A percentile compares a stretch with the other conserved stretches of the same genome.
Conservation (phyloP, 495 filamentous ascomycete species). For the Chaetomidium leptoderma region DNA sequence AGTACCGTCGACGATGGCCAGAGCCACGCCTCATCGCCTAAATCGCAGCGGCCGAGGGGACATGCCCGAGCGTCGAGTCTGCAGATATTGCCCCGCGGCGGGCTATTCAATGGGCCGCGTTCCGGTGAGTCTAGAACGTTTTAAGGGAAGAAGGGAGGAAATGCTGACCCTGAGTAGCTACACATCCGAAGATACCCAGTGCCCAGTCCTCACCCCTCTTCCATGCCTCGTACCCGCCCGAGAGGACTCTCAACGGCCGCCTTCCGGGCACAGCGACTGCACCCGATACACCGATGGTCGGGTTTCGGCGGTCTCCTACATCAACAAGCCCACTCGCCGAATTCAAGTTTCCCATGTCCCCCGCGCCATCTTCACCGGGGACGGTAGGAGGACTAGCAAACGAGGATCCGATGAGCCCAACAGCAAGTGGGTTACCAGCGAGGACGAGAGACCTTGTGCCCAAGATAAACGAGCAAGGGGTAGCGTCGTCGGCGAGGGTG, state of each 20-base stretch:
- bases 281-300: slow-evolving; percentile 40
- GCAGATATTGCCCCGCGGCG: slow-evolving; percentile 63
- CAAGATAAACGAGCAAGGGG: slow-evolving; percentile 51
- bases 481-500: slow-evolving; percentile 60
- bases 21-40: slow-evolving; percentile 14
- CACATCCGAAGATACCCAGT: slow-evolving; percentile 35
- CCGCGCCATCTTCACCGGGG: slow-evolving; percentile 38
- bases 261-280: slow-evolving; percentile 35
- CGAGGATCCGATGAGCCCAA: slow-evolving; percentile 36
- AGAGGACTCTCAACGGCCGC: slow-evolving; percentile 34
- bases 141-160: background rate
- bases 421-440: slow-evolving; percentile 32
- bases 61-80: slow-evolving; percentile 82
- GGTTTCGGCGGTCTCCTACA: slow-evolving; percentile 30
- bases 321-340: slow-evolving; percentile 49
- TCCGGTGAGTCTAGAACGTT: slow-evolving; percentile 26
- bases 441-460: slow-evolving; percentile 40
- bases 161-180: slow-evolving; percentile 29
- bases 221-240: slow-evolving; percentile 47
- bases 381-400: slow-evolving; percentile 7
- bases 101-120: slow-evolving; percentile 29
- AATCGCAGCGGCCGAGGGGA: slow-evolving; percentile 53
- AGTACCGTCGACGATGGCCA: slow-evolving; percentile 30
- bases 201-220: slow-evolving; percentile 45
- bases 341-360: slow-evolving; percentile 64